Evolutionary conservation across 208 protist genomes (phyloP).

Genomic region (Angomonas deanei): DNA sequence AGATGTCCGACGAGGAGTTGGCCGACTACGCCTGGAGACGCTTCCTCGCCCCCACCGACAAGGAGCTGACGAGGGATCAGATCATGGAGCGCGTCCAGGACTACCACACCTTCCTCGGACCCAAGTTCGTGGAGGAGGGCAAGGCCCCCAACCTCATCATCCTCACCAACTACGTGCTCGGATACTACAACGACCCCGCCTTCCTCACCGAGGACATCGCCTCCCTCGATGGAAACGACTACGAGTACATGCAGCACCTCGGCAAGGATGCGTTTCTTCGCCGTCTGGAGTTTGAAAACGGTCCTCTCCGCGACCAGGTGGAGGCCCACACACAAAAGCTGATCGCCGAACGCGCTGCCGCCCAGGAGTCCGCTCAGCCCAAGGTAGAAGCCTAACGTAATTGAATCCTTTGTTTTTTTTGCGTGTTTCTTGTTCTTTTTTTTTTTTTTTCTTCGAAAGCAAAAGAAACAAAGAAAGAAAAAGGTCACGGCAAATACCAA

Average conservation of each 20-base stretch:
- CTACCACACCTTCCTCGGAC: constrained; percentile 85
- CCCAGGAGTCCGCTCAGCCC: constrained; percentile 25
- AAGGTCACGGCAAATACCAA: not conserved
- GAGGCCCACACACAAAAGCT: constrained; percentile 87
- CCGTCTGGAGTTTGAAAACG: constrained; percentile 92
- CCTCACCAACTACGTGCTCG: constrained; percentile 83
- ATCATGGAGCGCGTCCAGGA: constrained; percentile 76
- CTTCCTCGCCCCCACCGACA: constrained; percentile 86
- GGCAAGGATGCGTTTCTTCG: constrained; percentile 90
- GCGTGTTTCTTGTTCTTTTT: not conserved
- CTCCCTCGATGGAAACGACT: constrained; percentile 89
- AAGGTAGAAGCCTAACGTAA: constrained; percentile 13
- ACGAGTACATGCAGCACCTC: constrained; percentile 78
- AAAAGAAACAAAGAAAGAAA: not conserved
- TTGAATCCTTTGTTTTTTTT: constrained; percentile 3
- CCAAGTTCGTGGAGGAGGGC: constrained; percentile 76
- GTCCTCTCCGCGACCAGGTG: constrained; percentile 88
- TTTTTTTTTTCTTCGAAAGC: constrained; percentile 11
- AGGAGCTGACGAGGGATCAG: constrained; percentile 81
- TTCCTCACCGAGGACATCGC: constrained; percentile 84
- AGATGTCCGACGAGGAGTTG: constrained; percentile 86
- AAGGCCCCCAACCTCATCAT: constrained; percentile 89
- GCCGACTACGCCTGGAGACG: constrained; percentile 89
- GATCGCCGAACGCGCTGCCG: constrained; percentile 61
- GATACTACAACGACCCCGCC: constrained; percentile 91